Evolutionary conservation across 1,284 basidiomycete genomes (phyloP).

Genomic region (Heterobasidion parviporum): DNA sequence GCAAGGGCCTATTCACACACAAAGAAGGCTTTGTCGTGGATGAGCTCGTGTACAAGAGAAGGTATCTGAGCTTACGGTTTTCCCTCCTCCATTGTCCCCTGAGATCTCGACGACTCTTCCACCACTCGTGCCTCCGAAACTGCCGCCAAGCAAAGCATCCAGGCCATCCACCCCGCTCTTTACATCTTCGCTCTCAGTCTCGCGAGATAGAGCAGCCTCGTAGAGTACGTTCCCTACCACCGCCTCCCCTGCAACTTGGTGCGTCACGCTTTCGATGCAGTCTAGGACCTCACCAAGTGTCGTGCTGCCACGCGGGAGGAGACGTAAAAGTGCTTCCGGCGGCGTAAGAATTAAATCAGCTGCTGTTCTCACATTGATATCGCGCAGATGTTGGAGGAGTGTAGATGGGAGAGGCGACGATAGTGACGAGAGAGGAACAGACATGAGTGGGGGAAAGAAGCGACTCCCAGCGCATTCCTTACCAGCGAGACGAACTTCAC

Average conservation of each 20-base stretch:
- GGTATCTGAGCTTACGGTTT: constrained; percentile 37
- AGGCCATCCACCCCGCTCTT: constrained; percentile 34
- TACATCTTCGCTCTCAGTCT: constrained; percentile 15
- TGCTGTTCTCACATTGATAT: constrained; percentile 45
- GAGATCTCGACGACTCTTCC: constrained; percentile 53
- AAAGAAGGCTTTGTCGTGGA: background rate
- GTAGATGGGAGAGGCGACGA: constrained; percentile 13
- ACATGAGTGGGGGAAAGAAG: background rate
- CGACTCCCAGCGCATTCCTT: too few relatives aligned
- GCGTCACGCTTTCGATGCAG: constrained; percentile 29
- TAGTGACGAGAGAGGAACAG: constrained; percentile 3
- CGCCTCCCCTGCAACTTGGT: constrained; percentile 33
- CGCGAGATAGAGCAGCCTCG: constrained; percentile 11
- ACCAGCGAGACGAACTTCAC: too few relatives aligned
- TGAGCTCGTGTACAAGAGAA: background rate
- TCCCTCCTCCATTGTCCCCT: constrained; percentile 52
- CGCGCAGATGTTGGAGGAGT: constrained; percentile 25
- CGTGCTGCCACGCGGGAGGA: constrained; percentile 37
- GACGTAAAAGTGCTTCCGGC: constrained; percentile 37
- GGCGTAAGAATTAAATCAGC: constrained; percentile 48
- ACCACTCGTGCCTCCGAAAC: constrained; percentile 29
- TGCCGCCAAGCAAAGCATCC: constrained; percentile 38
- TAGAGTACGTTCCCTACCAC: constrained; percentile 32
- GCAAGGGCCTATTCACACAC: constrained; percentile 38
- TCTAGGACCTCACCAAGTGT: constrained; percentile 39